A percentile compares a stretch with the other conserved stretches of the same genome.
phyloP scores from a whole-genome alignment of 495 filamentous ascomycete species.

The Penicillium longicatenatum region DNA sequence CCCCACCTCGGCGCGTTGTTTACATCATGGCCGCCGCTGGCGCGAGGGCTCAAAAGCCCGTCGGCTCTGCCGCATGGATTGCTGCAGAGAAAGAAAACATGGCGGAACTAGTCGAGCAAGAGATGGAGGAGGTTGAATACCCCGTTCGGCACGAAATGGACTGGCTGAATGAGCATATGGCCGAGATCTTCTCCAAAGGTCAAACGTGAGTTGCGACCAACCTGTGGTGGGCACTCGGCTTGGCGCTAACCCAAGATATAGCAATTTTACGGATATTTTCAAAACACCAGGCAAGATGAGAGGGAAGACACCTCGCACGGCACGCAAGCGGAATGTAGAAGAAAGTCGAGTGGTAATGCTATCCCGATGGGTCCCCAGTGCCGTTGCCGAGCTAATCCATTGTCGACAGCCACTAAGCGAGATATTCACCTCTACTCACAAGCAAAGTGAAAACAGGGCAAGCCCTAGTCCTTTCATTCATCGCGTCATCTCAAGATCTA shows the following conservation, averaged over 20 bases:
- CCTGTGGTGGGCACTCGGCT: constrained; percentile 1
- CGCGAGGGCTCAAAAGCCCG: constrained; percentile 51
- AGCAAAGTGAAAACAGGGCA: constrained; percentile 38
- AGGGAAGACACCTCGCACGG: constrained; percentile 88
- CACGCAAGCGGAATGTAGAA: constrained; percentile 64
- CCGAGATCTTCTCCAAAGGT: constrained; percentile 83
- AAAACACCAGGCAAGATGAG: constrained; percentile 94
- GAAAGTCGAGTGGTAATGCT: constrained; percentile 65
- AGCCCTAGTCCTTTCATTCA: constrained; percentile 37
- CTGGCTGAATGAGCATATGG: constrained; percentile 97
- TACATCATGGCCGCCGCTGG: constrained; percentile 52
- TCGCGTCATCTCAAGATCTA: constrained; percentile 38
- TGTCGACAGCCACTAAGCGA: constrained; percentile 72
- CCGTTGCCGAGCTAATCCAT: constrained; percentile 22
- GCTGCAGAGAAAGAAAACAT: constrained; percentile 65
- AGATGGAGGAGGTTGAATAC: constrained; percentile 87
- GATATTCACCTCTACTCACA: constrained; percentile 67
- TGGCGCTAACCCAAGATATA: constrained; percentile 46
- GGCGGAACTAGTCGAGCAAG: constrained; percentile 63
- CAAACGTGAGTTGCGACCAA: constrained; percentile 64
- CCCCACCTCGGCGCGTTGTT: constrained; percentile 35
- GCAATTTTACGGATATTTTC: constrained; percentile 87
- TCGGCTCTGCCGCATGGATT: constrained; percentile 71
- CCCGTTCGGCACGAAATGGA: constrained; percentile 88
- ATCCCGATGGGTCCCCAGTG: background rate